Conservation (phyloP, 2,329 filamentous ascomycete genomes). For the Tolypocladium paradoxum region DNA sequence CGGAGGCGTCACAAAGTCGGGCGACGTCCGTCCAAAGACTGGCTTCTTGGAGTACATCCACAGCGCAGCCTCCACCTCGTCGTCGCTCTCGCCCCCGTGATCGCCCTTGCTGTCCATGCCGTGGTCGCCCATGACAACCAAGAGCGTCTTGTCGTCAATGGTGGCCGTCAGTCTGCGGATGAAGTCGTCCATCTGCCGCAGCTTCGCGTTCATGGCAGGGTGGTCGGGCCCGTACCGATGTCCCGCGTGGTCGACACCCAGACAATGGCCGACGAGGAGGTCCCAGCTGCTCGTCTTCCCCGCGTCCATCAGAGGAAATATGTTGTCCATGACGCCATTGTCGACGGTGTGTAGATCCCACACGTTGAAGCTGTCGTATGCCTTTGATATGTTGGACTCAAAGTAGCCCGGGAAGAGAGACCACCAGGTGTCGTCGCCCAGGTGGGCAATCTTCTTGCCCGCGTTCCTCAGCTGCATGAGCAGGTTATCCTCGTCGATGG, state of each 20-base stretch:
- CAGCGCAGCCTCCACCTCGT: conserved; percentile 85
- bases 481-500: conserved; percentile 85
- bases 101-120: conserved; percentile 97
- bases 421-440: conserved; percentile 98
- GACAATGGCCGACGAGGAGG: conserved; percentile 84
- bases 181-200: conserved; percentile 81
- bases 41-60: conserved; percentile 97
- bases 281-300: conserved; percentile 69
- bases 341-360: conserved; percentile 97
- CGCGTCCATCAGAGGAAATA: conserved; percentile 68
- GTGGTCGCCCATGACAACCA: conserved; percentile 98
- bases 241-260: conserved; percentile 94
- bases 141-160: conserved; percentile 74
- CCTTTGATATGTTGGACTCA: conserved; percentile 69
- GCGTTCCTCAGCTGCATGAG: conserved; percentile 55
- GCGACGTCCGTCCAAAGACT: conserved; percentile 67
- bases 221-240: conserved; percentile 94
- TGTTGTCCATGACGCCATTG: conserved; percentile 84
- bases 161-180: conserved; percentile 58
- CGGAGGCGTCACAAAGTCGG: conserved; percentile 46
- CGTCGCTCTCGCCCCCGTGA: conserved; percentile 95
- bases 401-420: conserved; percentile 91
- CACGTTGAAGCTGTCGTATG: conserved; percentile 97
- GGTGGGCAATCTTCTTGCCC: conserved; percentile 69
- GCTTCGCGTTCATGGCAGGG: conserved; percentile 79